phyloP scores from a whole-genome alignment of 345 rosid genomes.

The Citrus inodora region DNA sequence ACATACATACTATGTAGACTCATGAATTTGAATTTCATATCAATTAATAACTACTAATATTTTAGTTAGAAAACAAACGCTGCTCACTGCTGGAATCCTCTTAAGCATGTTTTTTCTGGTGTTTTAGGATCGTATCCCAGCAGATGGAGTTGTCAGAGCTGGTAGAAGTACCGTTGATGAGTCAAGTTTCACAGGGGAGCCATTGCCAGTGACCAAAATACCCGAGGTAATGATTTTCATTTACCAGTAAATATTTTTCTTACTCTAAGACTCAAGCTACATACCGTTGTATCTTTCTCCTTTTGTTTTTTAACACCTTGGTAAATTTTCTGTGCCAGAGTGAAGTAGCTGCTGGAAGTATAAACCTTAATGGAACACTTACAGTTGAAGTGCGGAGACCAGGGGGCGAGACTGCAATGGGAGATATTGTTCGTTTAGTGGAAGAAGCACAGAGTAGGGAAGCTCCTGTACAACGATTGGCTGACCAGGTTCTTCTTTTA shows the following conservation, averaged over 20 bases:
- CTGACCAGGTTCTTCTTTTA: conserved; percentile 70
- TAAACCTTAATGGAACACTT: conserved; percentile 92
- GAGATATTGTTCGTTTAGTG: conserved; percentile 85
- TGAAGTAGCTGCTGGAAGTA: conserved; percentile 92
- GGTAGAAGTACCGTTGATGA: conserved; percentile 94
- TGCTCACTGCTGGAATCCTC: neutral
- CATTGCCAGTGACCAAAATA: conserved; percentile 86
- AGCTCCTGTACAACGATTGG: conserved; percentile 92
- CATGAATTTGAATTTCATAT: neutral
- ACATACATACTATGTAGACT: neutral
- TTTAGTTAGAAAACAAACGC: neutral
- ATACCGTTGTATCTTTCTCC: neutral
- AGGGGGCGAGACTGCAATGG: conserved; percentile 96
- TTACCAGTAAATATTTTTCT: neutral
- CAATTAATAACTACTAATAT: neutral
- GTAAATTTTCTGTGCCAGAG: conserved; percentile 49
- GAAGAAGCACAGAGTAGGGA: conserved; percentile 97
- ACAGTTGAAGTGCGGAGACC: conserved; percentile 88
- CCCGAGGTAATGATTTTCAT: conserved; percentile 64
- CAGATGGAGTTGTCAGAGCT: conserved; percentile 87
- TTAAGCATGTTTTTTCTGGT: conserved; percentile 16
- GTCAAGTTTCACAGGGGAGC: conserved; percentile 98
- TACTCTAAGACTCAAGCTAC: neutral
- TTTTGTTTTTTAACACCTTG: conserved; percentile 6
- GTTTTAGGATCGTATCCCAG: conserved; percentile 84